Conservation (phyloP, 129 eudicot species). For the Glebionis coronaria region DNA sequence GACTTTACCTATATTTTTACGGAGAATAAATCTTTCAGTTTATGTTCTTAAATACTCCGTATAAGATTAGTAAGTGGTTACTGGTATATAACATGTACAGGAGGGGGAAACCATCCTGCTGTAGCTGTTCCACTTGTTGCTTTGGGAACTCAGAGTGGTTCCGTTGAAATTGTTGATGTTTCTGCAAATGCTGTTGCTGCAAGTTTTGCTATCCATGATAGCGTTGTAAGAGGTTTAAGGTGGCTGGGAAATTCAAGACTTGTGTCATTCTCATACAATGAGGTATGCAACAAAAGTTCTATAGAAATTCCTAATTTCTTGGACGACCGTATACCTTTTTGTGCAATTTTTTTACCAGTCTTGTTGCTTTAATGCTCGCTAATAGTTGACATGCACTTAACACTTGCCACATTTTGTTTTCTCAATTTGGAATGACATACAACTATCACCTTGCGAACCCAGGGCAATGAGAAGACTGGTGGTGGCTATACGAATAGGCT, state of each 20-base stretch:
- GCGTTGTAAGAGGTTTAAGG: conserved; percentile 88
- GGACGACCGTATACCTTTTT: neutral
- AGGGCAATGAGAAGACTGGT: conserved; percentile 89
- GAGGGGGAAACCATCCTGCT: conserved; percentile 98
- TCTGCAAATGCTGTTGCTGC: conserved; percentile 94
- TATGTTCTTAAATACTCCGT: neutral
- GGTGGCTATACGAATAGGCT: conserved; percentile 93
- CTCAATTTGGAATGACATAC: conserved; percentile 16
- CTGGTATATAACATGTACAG: conserved; percentile 40
- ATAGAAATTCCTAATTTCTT: conserved; percentile 2
- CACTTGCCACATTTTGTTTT: conserved; percentile 7
- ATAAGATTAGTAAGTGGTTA: conserved; percentile 17
- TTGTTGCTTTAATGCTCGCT: neutral
- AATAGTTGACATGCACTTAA: conserved; percentile 3
- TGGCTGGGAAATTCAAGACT: conserved; percentile 97
- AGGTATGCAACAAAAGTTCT: conserved; percentile 43
- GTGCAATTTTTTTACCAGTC: neutral
- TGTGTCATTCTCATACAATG: conserved; percentile 83
- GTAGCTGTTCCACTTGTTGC: conserved; percentile 94
- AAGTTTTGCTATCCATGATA: conserved; percentile 79
- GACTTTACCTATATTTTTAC: neutral
- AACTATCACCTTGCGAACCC: conserved; percentile 25
- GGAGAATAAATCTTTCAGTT: conserved; percentile 2
- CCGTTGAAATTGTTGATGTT: conserved; percentile 82
- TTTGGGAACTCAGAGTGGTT: conserved; percentile 92